Evolutionary conservation across 192 early-diverging fungal species (phyloP), one percentile per base, ranked within the genome.

Genomic region (Backusella luteola): DNA sequence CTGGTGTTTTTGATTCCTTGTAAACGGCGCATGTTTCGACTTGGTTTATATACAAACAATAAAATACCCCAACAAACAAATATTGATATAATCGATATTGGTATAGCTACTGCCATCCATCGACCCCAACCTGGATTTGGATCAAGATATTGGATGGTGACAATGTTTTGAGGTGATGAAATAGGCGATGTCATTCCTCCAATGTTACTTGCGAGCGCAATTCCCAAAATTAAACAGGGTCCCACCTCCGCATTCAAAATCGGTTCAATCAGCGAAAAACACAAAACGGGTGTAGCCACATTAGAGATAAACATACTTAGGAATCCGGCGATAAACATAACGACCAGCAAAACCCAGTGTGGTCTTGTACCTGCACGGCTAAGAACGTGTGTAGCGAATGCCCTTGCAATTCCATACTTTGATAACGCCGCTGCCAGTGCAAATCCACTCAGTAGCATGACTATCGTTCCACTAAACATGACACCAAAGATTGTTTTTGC

Each of bases 171-270:
- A 32, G 92, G 92, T 0, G 90, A 91, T 0, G 92, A 87, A 81
- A 94, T 94, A 23, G 92, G 92, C 0, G 90, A 89, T 12, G 91
- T 87, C 92, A 94, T 92, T 32, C 92, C 92, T 35, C 91, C 92
- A 56, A 94, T 81, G 49, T 91, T 91, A 23, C 89, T 81, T 9
- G 92, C 92, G 29, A 94, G 80, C 9, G 92, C 92, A 67, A 94
- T 94, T 56, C 92, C 92, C 80, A 94, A 83, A 74, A 94, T 87
- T 12, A 94, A 79, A 29, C 86, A 87, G 26, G 85, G 85, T 12
- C 84, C 91, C 76, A 92, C 93, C 0, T 83, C 63, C 0, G 87
- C 88, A 29, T 81, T 76, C 29, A 94, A 78, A 53, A 94, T 93
- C 19, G 92, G 90, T 84, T 92, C 78, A 32, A 82, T 83, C 56